Evolutionary conservation across 2,329 filamentous ascomycete species (phyloP).

Genomic region (Talaromyces albobiverticillius): DNA sequence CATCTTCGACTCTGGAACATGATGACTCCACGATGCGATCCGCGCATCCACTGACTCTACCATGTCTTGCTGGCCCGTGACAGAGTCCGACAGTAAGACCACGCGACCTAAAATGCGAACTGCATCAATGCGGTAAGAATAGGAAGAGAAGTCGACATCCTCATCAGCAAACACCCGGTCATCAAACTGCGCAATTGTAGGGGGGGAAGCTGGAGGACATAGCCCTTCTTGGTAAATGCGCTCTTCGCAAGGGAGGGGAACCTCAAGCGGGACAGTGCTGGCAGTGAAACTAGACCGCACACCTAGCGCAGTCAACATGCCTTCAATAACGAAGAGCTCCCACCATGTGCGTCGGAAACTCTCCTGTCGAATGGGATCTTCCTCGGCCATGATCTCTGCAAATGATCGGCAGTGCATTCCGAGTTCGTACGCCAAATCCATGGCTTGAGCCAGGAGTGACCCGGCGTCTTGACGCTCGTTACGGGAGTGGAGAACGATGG

Average conservation of each 20-base stretch:
- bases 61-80: constrained; percentile 48
- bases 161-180: constrained; percentile 71
- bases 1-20: constrained; percentile 70
- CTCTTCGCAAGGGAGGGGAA: constrained; percentile 79
- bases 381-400: constrained; percentile 61
- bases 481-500: constrained; percentile 74
- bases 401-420: constrained; percentile 70
- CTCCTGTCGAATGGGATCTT: constrained; percentile 70
- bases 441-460: constrained; percentile 64
- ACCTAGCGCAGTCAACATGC: constrained; percentile 71
- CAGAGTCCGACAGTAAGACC: constrained; percentile 48
- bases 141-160: constrained; percentile 71
- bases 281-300: constrained; percentile 55
- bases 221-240: constrained; percentile 55
- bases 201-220: constrained; percentile 53
- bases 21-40: constrained; percentile 73
- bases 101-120: constrained; percentile 75
- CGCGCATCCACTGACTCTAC: constrained; percentile 59
- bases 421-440: constrained; percentile 70
- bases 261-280: constrained; percentile 66
- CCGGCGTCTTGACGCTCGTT: constrained; percentile 68
- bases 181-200: constrained; percentile 72
- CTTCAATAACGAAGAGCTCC: constrained; percentile 78
- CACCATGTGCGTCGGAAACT: constrained; percentile 89
- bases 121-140: constrained; percentile 78